Percentiles rank a stretch among this genome's conserved stretches.
These are phyloP conservation scores for Pleurotus tuoliensis DNA, from an alignment of 768 basidiomycete species.

Conservation along the genomic window DNA sequence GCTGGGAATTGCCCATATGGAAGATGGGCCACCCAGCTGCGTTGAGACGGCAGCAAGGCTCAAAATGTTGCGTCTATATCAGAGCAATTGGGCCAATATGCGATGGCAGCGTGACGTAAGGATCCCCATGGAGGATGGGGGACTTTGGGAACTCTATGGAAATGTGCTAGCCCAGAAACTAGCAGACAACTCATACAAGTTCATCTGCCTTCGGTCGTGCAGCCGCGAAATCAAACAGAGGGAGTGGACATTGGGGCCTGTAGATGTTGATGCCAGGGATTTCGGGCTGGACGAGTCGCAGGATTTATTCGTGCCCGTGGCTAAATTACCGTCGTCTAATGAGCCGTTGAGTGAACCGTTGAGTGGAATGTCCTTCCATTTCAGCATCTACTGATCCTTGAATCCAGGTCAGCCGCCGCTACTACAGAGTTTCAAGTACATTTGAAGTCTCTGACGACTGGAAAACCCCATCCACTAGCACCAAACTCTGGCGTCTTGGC, in stretches of 20 bases:
- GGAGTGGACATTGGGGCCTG: conserved; percentile 36
- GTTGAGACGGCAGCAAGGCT: conserved; percentile 30
- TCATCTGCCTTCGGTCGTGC: conserved; percentile 47
- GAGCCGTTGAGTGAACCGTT: background rate
- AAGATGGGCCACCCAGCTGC: conserved; percentile 29
- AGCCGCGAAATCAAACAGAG: conserved; percentile 42
- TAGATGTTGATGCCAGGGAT: conserved; percentile 42
- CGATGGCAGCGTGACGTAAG: conserved; percentile 27
- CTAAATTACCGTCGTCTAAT: conserved; percentile 12
- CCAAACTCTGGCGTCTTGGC: conserved; percentile 27
- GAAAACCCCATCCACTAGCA: conserved; percentile 42
- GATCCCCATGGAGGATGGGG: conserved; percentile 38
- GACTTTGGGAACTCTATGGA: conserved; percentile 56
- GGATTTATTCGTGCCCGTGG: conserved; percentile 54
- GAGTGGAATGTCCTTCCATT: background rate
- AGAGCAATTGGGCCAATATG: conserved; percentile 35
- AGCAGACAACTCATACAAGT: conserved; percentile 28
- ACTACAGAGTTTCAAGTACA: conserved; percentile 31
- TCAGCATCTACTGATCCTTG: background rate
- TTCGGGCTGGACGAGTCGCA: conserved; percentile 66
- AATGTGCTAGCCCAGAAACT: conserved; percentile 47
- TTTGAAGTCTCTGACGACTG: conserved; percentile 41
- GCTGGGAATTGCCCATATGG: conserved; percentile 39
- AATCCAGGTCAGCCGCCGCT: background rate
- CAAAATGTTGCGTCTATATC: conserved; percentile 32